Evolutionary conservation across 2,329 filamentous ascomycete species (phyloP), one percentile per base, ranked within the genome.

Genomic region (Dothistroma septosporum): DNA sequence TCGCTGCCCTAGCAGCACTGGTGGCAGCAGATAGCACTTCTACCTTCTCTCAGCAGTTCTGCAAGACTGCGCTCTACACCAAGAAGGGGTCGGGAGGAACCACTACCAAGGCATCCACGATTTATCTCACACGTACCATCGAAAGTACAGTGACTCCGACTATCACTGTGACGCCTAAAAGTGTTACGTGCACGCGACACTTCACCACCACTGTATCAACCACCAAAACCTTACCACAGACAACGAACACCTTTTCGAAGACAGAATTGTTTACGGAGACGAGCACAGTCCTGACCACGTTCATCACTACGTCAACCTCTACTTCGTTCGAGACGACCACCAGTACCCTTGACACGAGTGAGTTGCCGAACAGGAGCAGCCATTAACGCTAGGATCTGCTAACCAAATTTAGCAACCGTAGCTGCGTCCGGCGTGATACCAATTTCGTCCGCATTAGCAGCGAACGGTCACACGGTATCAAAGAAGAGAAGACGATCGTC

Each of bases 351-450:
- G 54, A 57, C 16, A 61, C 61, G 12, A 59, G 47, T 50, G 22
- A 8, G 46, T 48, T 11, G 8, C 12, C 12, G 37, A 14, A 24
- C 46, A 21, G 46, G 12, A 6, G 12, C 19, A 6, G 12, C 19
- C 10, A 24, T 10, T 7, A 31, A 24, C 28, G 22, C 6, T 12
- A 28, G 19, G 4, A 24, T 12, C 7, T 50, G 10, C 47, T 50
- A 28, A 50, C 16, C 10, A 14, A 19, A 3, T 28, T 2, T 53
- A 31, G 60, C 61, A 7, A 57, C 60, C 19, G 31, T 57, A 10
- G 58, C 61, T 4, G 55, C 58, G 5, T 37, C 61, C 28, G 61
- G 61, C 19, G 59, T 64, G 32, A 19, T 59, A 9, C 58, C 61
- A 4, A 37, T 64, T 5, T 59, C 58, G 7, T 61, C 61, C 41